Evolutionary conservation across 1,284 basidiomycete genomes (phyloP).

Genomic region (Apiotrichum brassicae): DNA sequence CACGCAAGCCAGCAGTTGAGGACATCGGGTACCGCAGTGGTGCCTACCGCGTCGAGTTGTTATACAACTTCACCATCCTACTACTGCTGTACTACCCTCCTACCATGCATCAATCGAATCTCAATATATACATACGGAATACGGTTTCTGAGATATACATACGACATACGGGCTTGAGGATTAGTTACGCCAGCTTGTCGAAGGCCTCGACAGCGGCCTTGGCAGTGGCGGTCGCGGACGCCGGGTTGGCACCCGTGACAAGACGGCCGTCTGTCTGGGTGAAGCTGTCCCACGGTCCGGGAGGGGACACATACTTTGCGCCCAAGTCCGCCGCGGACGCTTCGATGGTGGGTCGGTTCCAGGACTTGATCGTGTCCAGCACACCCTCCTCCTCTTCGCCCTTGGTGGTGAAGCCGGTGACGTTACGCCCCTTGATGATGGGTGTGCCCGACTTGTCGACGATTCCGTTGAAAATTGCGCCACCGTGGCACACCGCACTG

Average conservation of each 20-base stretch:
- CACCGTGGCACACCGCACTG: conserved; percentile 19
- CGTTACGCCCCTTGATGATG: conserved; percentile 13
- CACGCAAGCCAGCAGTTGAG: too few relatives aligned
- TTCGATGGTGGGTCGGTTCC: conserved; percentile 17
- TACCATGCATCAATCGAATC: too few relatives aligned
- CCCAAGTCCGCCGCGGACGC: conserved; percentile 8
- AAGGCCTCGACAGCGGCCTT: conserved; percentile 14
- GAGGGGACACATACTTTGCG: conserved; percentile 11
- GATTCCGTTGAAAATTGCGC: conserved; percentile 9
- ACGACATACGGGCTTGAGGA: too few relatives aligned
- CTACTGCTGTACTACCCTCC: too few relatives aligned
- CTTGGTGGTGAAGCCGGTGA: conserved; percentile 19
- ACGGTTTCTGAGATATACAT: too few relatives aligned
- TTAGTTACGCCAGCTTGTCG: too few relatives aligned
- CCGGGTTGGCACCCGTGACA: conserved; percentile 20
- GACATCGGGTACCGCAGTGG: too few relatives aligned
- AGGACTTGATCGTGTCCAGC: conserved; percentile 15
- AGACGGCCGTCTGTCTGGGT: conserved; percentile 14
- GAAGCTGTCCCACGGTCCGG: conserved; percentile 16
- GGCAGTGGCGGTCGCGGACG: conserved; percentile 10
- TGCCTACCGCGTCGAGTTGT: too few relatives aligned
- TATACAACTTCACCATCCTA: too few relatives aligned
- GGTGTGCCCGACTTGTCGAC: neutral
- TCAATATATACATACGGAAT: too few relatives aligned
- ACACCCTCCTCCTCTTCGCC: conserved; percentile 19